Base-by-base conservation (phyloP, 1,284 basidiomycete species). In the Cryptococcus sp. region DNA sequence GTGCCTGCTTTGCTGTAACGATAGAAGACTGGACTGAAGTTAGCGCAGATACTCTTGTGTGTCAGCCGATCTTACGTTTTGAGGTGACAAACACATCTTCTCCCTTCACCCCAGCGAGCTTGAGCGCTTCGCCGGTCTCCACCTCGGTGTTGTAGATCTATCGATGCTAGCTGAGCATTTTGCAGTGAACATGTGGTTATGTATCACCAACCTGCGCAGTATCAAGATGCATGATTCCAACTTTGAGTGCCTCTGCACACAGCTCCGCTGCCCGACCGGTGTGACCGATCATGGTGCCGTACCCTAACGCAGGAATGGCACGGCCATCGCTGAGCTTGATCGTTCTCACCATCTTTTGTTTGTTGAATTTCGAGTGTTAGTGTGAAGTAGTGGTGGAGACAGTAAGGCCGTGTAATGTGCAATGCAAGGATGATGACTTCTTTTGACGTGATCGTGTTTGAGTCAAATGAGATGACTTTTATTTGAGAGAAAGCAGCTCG, bases 61-160 rank as follows among this genome's bases (percentile, higher is more conserved):
- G 31, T 35, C 35, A 8, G 25, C 16, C 13, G 4, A n/a, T 31
- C 68, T 44, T 53, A 68, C 69, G 20, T 65, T 86, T 86, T 27
- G 84, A 86, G 31, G 81, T 82, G 55, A 82, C 72, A 71, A 79
- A 82, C 50, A 82, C 69, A 19, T 81, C 74, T 56, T 79, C 71
- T 35, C 81, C 70, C 57, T 76, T 69, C 51, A 81, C 64, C 2
- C 79, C 78, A 8, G 72, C 71, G 20, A 78, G 74, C 58, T 73
- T 72, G 59, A 83, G 71, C 0, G 78, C 80, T 11, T 65, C 68
- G 0, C 77, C 79, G 5, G 80, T 73, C 58, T 81, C 78, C 31
- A 67, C 68, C 57, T 80, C 77, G 7, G 75, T 77, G 20, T 67
- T 45, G 58, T 72, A 70, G 54, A 27, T 11, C 42, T 35, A 35